Base-by-base conservation (phyloP, 1,284 basidiomycete species). In the Ceratorhiza oryzae-sativae region DNA sequence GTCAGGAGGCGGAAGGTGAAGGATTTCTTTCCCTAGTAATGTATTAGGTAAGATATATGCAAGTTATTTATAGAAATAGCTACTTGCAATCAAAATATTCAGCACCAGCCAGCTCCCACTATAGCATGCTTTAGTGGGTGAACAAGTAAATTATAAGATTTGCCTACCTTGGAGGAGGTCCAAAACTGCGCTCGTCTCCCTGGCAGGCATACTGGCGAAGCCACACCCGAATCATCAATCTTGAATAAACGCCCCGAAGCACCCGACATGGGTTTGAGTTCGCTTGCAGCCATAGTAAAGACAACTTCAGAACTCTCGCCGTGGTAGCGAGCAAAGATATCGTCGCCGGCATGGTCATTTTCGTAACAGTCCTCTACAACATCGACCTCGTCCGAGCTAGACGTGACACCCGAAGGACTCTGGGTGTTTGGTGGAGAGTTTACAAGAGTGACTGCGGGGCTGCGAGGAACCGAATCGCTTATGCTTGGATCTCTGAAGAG, bases 1-100 rank as follows among this genome's bases (percentile, higher is more conserved):
- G 51, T 85, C 89, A 23, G 80, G 77, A 0, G 87, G 83, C 12
- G 90, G 90, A 75, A 90, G 88, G 20, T 65, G 46, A 8, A 74
- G 49, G 30, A 34, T 71, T 12, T 63, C 55, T 34, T 68, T 68
- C 65, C 65, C 63, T 67, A 20, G 1, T 23, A 15, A 10, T 10
- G 48, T 1, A 27, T 39, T 67, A 23, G 51, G 20, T 20, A 41
- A 67, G n/a, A n/a, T 49, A 20, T 41, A 39, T 53, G 32, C 18
- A 36, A 10, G 27, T 13, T 55, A 30, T 55, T 55, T 55, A 13
- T 9, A 30, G 34, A n/a, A 41, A 32, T 8, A 15, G 13, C 25
- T n/a, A 56, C 65, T 68, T 34, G 58, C 53, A 58, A n/a, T 68
- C 65, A 46, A 68, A 67, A 15, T 67, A 67, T 34, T 68, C 65